phyloP scores from a whole-genome alignment of 306 rosid genomes.

The Ormosia semicastrata region DNA sequence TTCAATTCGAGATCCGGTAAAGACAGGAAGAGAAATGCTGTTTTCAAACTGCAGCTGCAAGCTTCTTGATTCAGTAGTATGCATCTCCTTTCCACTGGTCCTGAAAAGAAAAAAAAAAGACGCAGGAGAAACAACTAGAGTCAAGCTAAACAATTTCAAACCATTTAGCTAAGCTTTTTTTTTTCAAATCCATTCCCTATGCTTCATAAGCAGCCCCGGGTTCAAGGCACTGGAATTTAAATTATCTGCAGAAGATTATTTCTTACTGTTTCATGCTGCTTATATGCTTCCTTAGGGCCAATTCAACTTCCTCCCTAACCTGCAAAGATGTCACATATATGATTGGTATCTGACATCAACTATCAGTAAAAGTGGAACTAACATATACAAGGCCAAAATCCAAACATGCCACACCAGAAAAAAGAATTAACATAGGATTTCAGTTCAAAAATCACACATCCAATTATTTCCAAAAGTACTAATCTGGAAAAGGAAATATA shows the following conservation, averaged over 20 bases:
- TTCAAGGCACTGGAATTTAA: constrained; percentile 12
- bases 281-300: constrained; percentile 75
- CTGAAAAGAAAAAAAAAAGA: constrained; percentile 49
- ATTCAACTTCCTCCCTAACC: constrained; percentile 97
- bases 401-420: neutral
- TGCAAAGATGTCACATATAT: constrained; percentile 38
- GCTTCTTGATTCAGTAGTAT: constrained; percentile 53
- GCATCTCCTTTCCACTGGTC: constrained; percentile 60
- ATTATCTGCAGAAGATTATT: constrained; percentile 24
- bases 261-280: constrained; percentile 77
- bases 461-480: constrained; percentile 12
- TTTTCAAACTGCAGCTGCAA: constrained; percentile 72
- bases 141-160: constrained; percentile 20
- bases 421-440: neutral
- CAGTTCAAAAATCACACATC: neutral
- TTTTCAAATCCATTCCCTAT: constrained; percentile 11
- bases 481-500: neutral
- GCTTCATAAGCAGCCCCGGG: neutral
- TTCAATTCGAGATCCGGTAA: constrained; percentile 96
- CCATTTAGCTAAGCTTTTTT: neutral
- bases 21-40: constrained; percentile 81
- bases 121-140: neutral
- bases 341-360: constrained; percentile 8
- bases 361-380: constrained; percentile 19
- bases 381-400: constrained; percentile 16